Evolutionary conservation across 2,329 filamentous ascomycete genomes (phyloP), one percentile per base, ranked within the genome.

Genomic region (Myriosclerotinia scirpicola): DNA sequence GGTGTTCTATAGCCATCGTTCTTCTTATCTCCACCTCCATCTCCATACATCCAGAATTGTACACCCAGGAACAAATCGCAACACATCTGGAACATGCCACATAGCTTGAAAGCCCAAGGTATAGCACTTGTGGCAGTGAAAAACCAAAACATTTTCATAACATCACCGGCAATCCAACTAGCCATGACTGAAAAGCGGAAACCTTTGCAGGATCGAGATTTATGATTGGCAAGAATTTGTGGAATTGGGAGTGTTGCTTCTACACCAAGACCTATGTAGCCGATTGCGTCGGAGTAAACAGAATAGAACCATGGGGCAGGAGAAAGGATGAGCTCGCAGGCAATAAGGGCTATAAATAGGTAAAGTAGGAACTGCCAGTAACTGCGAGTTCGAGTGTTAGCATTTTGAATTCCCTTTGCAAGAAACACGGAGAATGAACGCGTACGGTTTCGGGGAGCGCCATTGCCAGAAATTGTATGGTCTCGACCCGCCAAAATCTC

Each of bases 61-160:
- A 89, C 77, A 2, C 90, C 91, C 55, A 95, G 81, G 70, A 90
- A 88, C 59, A 82, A 79, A 79, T 96, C 91, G 78, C 92, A 94
- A 30, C 80, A 81, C 26, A 90, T 90, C 81, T 95, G 91, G 78
- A 95, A 93, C 65, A 92, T 82, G 71, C 90, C 92, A 75, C 91
- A 94, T 26, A 92, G 79, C 80, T 94, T 94, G 79, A 95, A 96
- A 1, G 90, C 87, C 83, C 84, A 84, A 0, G 91, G 91, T 42
- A 95, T 91, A 73, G 84, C 81, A 5, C 85, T 85, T 1, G 83
- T 85, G 1, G 89, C 85, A 2, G 88, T 90, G 69, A 93, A 90
- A 80, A 94, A 95, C 87, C 87, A 90, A 74, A 92, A 90, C 84
- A 94, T 90, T 83, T 96, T 96, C 88, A 95, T 92, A 11, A 85